Conservation (phyloP, 106 monocot genomes). For the Dendrobium chrysotoxum region DNA sequence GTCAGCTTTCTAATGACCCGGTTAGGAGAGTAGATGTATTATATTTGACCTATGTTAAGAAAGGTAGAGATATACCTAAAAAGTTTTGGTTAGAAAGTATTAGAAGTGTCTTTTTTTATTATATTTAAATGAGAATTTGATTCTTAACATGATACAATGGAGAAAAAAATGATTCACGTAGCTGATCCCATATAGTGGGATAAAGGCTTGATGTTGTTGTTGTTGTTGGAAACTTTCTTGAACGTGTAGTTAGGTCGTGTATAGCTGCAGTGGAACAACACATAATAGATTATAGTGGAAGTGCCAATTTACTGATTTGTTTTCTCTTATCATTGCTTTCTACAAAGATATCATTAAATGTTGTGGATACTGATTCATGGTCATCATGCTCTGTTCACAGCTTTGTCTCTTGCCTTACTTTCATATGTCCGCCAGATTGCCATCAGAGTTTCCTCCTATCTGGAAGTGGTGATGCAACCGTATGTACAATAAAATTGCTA, state of each 20-base stretch:
- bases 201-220: too few species aligned
- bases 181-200: too few species aligned
- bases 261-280: neutral
- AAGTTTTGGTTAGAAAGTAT: too few species aligned
- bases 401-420: slow-evolving; percentile 81
- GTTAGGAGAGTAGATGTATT: too few species aligned
- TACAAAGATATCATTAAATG: neutral
- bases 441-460: slow-evolving; percentile 58
- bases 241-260: neutral
- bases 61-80: too few species aligned
- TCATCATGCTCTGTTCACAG: slow-evolving; percentile 33
- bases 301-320: neutral
- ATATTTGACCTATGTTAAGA: too few species aligned
- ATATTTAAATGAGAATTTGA: too few species aligned
- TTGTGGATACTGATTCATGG: slow-evolving; percentile 10
- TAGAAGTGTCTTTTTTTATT: too few species aligned
- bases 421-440: slow-evolving; percentile 35
- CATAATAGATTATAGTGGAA: neutral
- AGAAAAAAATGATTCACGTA: too few species aligned
- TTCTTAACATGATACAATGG: too few species aligned
- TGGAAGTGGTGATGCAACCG: slow-evolving; percentile 95
- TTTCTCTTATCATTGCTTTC: neutral
- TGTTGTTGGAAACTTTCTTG: neutral
- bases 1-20: too few species aligned
- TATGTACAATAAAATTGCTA: slow-evolving; percentile 23